These are phyloP conservation scores for Naematelia encephala DNA, from an alignment of 768 basidiomycete species.

Conservation along the genomic window DNA sequence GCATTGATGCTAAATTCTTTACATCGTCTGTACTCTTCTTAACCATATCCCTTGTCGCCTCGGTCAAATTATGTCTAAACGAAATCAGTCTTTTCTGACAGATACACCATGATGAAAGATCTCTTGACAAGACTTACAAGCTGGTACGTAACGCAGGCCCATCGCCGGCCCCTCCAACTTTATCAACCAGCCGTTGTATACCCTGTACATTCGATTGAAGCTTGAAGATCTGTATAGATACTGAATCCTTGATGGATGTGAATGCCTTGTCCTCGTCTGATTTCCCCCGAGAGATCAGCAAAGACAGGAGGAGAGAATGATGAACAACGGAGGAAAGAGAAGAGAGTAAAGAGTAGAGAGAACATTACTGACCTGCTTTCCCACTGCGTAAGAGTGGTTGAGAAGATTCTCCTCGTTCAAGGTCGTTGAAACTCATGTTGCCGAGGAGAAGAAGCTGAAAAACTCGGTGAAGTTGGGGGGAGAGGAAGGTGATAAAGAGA, in stretches of 20 bases:
- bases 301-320: background rate
- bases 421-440: slow-evolving; percentile 47
- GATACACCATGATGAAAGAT: background rate
- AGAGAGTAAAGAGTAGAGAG: slow-evolving; percentile 3
- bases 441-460: background rate
- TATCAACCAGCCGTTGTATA: slow-evolving; percentile 92
- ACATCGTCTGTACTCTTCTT: slow-evolving; percentile 90
- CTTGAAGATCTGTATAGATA: slow-evolving; percentile 87
- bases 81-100: background rate
- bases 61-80: slow-evolving; percentile 83
- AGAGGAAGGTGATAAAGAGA: slow-evolving; percentile 1
- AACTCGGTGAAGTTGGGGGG: background rate
- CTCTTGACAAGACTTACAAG: slow-evolving; percentile 59
- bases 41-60: slow-evolving; percentile 89
- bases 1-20: slow-evolving; percentile 76
- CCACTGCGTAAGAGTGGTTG: slow-evolving; percentile 34
- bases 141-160: slow-evolving; percentile 74
- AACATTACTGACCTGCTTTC: slow-evolving; percentile 24
- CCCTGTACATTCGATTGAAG: slow-evolving; percentile 97
- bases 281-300: background rate
- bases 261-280: slow-evolving; percentile 67
- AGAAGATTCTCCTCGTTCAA: slow-evolving; percentile 44
- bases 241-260: slow-evolving; percentile 57
- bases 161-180: slow-evolving; percentile 80
- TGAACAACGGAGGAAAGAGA: slow-evolving; percentile 1